Evolutionary conservation across 257 asterid species (phyloP), one percentile per base, ranked within the genome.

Genomic region (Mitragyna speciosa): DNA sequence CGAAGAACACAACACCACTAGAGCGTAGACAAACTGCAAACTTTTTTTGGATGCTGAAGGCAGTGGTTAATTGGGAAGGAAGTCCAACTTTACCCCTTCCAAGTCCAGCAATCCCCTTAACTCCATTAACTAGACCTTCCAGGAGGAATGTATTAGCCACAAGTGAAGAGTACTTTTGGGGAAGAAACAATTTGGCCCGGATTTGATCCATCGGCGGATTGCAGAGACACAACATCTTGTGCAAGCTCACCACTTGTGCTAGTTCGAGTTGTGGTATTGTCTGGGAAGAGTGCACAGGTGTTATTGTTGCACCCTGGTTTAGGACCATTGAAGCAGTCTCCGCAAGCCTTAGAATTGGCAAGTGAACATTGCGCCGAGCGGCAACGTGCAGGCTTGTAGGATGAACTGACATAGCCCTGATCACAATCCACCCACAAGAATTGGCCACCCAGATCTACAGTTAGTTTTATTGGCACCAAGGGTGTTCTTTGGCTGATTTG

Each of bases 1-100:
- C 97, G 71, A 92, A 87, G 54, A 91, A 84, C 3, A 90, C 65
- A 1, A 89, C 91, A 0, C 96, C 94, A 65, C 72, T 49, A 0
- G 89, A 58, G 12, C 87, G 51, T 5, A 89, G 77, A 49, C 97
- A 88, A 2, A 82, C 9, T 3, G 83, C 84, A 39, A 81, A 81
- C 51, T 45, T 69, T 47, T 78, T 69, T 2, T 2, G 69, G 20
- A 81, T 68, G 41, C 84, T 76, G 58, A 81, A 81, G 6, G 84
- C 67, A n/a, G 43, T 33, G 17, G 81, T 73, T 24, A 81, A 24
- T n/a, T 45, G 84, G 7, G 81, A 69, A 6, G 84, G 81, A 45
- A 81, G 73, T n/a, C 81, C 84, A 17, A 70, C 22, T 3, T 26
- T 54, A 12, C 66, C 71, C 48, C 81, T 69, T 31, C 84, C 84